phyloP scores from a whole-genome alignment of 208 protist species.

The Leishmania mexicana region DNA sequence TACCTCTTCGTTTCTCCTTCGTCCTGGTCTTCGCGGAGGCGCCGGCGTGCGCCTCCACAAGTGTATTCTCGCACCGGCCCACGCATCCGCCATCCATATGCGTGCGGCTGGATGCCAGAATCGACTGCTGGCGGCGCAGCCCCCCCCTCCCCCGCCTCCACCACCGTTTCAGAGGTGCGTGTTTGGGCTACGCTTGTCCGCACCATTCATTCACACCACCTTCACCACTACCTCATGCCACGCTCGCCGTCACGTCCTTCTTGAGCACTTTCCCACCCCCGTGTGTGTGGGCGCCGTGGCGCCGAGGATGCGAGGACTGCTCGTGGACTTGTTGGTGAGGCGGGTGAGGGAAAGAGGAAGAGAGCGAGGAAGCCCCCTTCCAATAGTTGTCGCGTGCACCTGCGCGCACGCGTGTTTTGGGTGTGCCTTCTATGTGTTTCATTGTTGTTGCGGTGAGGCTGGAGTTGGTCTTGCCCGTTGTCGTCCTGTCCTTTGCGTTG shows the following conservation, averaged over 20 bases:
- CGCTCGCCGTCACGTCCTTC: background rate
- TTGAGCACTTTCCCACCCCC: background rate
- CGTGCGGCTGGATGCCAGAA: background rate
- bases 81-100: background rate
- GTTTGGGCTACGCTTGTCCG: background rate
- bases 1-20: background rate
- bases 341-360: background rate
- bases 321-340: background rate
- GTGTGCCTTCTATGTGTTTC: background rate
- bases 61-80: background rate
- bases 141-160: background rate
- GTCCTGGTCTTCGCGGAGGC: background rate
- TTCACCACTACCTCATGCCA: background rate
- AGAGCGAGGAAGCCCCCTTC: background rate
- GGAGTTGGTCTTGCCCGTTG: constrained; percentile 1
- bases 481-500: background rate
- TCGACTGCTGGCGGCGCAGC: background rate
- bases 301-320: background rate
- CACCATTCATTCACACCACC: background rate
- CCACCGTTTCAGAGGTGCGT: background rate
- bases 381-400: background rate
- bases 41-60: background rate
- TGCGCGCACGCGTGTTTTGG: background rate
- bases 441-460: background rate
- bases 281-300: background rate